Evolutionary conservation across 2,329 filamentous ascomycete species (phyloP).

Genomic region (Dryadomyces quercus-mongolicae): DNA sequence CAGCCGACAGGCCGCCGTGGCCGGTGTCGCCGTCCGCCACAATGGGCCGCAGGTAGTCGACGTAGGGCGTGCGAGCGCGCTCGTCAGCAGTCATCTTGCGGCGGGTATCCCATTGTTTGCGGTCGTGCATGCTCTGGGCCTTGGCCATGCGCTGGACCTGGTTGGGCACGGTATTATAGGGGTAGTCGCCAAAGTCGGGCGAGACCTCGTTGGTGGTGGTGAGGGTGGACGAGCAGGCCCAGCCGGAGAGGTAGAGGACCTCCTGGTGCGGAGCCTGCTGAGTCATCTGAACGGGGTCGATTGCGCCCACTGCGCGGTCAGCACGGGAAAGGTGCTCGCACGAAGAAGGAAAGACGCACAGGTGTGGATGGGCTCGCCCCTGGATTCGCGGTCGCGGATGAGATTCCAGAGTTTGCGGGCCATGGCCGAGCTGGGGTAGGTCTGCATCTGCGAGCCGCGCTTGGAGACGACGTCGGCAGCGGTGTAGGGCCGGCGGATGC

Average conservation of each 20-base stretch:
- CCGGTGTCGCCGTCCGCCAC: conserved; percentile 94
- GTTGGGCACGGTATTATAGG: conserved; percentile 97
- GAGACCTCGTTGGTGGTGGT: conserved; percentile 96
- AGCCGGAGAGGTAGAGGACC: conserved; percentile 89
- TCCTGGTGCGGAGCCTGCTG: conserved; percentile 95
- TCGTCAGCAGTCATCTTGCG: conserved; percentile 65
- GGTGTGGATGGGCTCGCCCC: conserved; percentile 84
- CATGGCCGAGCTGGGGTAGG: conserved; percentile 88
- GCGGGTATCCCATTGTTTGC: conserved; percentile 83
- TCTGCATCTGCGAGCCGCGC: conserved; percentile 73
- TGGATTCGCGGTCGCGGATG: conserved; percentile 62
- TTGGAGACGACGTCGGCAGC: conserved; percentile 89
- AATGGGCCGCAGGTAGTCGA: conserved; percentile 86
- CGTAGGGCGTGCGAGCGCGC: conserved; percentile 64
- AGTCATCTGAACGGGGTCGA: conserved; percentile 99
- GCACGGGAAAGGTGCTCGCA: not conserved
- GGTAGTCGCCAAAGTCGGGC: conserved; percentile 95
- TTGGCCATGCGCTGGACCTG: conserved; percentile 95
- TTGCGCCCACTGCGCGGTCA: conserved; percentile 64
- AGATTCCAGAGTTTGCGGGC: conserved; percentile 89
- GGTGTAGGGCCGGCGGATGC: conserved; percentile 85
- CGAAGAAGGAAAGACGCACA: conserved; percentile 40
- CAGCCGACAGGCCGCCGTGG: conserved; percentile 83
- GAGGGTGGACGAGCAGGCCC: conserved; percentile 90
- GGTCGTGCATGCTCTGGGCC: conserved; percentile 92